Percentiles rank a stretch among this genome's conserved stretches.
These are phyloP conservation scores for Nicotiana tomentosiformis DNA, from an alignment of 257 asterid genomes.

Conservation along the genomic window DNA sequence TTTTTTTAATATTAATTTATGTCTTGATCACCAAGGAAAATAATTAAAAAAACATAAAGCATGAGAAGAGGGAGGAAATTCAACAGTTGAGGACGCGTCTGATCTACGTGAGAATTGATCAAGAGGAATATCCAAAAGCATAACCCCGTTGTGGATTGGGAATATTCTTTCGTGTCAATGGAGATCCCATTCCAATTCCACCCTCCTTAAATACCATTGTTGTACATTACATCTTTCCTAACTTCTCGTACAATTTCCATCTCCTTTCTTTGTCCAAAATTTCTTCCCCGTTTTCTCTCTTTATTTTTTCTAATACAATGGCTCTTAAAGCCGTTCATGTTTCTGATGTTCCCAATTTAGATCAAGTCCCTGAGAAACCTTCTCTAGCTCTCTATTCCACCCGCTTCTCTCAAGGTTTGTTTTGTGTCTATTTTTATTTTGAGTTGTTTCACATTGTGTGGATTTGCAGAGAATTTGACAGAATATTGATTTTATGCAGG, in stretches of 20 bases:
- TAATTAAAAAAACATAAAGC: background rate
- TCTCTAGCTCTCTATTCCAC: conserved; percentile 44
- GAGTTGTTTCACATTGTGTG: background rate
- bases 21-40: background rate
- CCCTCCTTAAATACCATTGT: background rate
- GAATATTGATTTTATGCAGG: conserved; percentile 14
- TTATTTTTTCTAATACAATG: conserved; percentile 25
- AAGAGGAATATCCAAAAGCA: conserved; percentile 61
- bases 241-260: background rate
- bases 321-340: conserved; percentile 92
- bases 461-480: background rate
- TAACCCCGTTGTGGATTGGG: conserved; percentile 27
- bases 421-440: background rate
- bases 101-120: background rate
- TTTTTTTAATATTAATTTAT: background rate
- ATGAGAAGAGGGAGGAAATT: background rate
- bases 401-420: conserved; percentile 37
- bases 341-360: conserved; percentile 80
- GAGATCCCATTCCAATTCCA: conserved; percentile 15
- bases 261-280: background rate
- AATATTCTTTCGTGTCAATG: conserved; percentile 38
- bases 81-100: background rate
- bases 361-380: conserved; percentile 57
- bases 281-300: conserved; percentile 1
- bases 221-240: background rate